Evolutionary conservation across 2,329 filamentous ascomycete species (phyloP).

Genomic region (Cladobotryum mycophilum): DNA sequence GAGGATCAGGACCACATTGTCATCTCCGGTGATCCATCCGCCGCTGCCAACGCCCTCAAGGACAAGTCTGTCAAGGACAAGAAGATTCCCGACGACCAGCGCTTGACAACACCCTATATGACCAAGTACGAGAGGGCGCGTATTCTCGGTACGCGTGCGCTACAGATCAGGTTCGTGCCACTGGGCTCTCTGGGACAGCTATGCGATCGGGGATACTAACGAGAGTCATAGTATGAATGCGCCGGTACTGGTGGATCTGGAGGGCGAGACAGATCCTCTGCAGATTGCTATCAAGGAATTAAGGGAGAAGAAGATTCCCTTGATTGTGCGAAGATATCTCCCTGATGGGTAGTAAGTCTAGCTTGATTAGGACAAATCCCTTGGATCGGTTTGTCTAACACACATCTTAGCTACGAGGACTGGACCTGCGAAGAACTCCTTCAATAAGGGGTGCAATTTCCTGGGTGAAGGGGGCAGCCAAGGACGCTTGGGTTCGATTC

Average conservation of each 20-base stretch:
- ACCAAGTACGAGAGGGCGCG: conserved; percentile 97
- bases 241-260: conserved; percentile 89
- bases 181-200: conserved; percentile 17
- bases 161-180: conserved; percentile 79
- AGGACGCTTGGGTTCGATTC: background rate
- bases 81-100: conserved; percentile 82
- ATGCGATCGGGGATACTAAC: conserved; percentile 13
- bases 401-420: conserved; percentile 76
- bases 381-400: conserved; percentile 10
- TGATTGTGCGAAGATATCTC: conserved; percentile 91
- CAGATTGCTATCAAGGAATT: conserved; percentile 98
- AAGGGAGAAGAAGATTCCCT: conserved; percentile 95
- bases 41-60: conserved; percentile 49
- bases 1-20: conserved; percentile 56
- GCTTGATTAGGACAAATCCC: background rate
- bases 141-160: conserved; percentile 83
- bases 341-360: conserved; percentile 84
- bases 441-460: conserved; percentile 34
- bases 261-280: conserved; percentile 94
- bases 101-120: conserved; percentile 96
- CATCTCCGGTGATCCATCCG: conserved; percentile 55
- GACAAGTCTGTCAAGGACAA: conserved; percentile 64
- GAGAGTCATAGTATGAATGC: conserved; percentile 76
- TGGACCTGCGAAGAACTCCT: conserved; percentile 98
- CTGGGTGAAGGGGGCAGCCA: background rate